A percentile compares a stretch with the other conserved stretches of the same genome.
phyloP scores from a whole-genome alignment of 768 basidiomycete genomes.

The Leucogyrophana mollusca region DNA sequence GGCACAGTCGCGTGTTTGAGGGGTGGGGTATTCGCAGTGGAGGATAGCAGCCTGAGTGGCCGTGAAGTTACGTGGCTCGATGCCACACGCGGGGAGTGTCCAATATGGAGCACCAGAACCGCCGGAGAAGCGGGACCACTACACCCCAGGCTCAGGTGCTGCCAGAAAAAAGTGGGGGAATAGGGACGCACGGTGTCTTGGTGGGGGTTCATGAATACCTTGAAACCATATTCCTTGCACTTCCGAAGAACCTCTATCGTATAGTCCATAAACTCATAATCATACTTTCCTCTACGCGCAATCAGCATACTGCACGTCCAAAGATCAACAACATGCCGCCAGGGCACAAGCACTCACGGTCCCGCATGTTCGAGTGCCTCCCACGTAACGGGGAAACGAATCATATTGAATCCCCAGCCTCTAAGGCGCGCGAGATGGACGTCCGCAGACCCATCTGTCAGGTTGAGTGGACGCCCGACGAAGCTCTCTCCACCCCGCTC shows the following conservation, averaged over 20 bases:
- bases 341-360: conserved; percentile 65
- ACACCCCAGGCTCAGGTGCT: background rate
- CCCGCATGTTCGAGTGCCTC: conserved; percentile 92
- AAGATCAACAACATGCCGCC: background rate
- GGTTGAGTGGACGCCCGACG: conserved; percentile 71
- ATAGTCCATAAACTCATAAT: conserved; percentile 91
- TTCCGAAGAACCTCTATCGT: conserved; percentile 83
- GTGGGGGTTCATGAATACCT: conserved; percentile 92
- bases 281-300: conserved; percentile 75
- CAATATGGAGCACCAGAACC: conserved; percentile 95
- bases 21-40: conserved; percentile 82
- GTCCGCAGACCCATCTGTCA: conserved; percentile 85
- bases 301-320: background rate
- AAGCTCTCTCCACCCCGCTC: conserved; percentile 72
- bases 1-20: conserved; percentile 63
- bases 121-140: conserved; percentile 96
- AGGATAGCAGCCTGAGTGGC: conserved; percentile 83
- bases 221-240: conserved; percentile 90
- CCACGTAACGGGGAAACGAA: conserved; percentile 88
- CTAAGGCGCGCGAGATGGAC: conserved; percentile 80
- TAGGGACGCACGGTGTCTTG: conserved; percentile 79
- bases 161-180: background rate
- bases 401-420: conserved; percentile 92
- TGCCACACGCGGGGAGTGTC: conserved; percentile 88
- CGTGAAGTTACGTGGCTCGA: conserved; percentile 83